Base-by-base conservation (phyloP, 2,329 filamentous ascomycete species). In the Macrophomina phaseolina region DNA sequence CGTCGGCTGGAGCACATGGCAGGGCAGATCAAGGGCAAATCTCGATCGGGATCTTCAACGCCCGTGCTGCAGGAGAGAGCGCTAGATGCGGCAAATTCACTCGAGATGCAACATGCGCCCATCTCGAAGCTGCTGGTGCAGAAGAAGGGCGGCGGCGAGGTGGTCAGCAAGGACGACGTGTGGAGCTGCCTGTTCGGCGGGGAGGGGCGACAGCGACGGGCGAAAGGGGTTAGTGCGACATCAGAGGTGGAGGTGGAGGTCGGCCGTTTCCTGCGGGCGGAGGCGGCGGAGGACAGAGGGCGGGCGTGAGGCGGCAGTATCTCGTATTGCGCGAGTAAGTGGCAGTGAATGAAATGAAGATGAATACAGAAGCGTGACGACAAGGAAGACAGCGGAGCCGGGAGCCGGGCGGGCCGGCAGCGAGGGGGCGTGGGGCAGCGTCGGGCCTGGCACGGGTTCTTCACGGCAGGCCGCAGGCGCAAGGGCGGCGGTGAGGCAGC, bases 181-280 rank as follows among this genome's bases (percentile, higher is more conserved):
- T 97, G 94, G 94, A 87, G 88, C 69, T 98, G 94, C 78, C 80
- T 97, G 1, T 97, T 97, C 82, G 91, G 91, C 0, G 83, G 84
- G 16, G 74, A 75, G 42, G 78, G 76, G 67, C 73, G 75, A 46
- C 58, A 30, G 51, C 63, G 51, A 28, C 49, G 42, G 81, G 18
- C 23, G 12, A 53, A 42, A 36, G 55, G 81, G 1, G 77, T 80
- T 68, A 74, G 71, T 73, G 68, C 64, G 71, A 67, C 62, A 68
- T 62, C 63, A 23, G 70, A 74, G 63, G 69, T 81, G 60, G 76
- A 81, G 53, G 73, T 74, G 65, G 84, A 86, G 67, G 78, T 87
- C 36, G 80, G 74, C 5, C 78, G 83, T 40, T 81, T 85, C 69
- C 71, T 88, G 67, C 81, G 86, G 68, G 84, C 80, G 6, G 84